Evolutionary conservation across 768 basidiomycete genomes (phyloP).

Genomic region (Rossbeevera mucosa): DNA sequence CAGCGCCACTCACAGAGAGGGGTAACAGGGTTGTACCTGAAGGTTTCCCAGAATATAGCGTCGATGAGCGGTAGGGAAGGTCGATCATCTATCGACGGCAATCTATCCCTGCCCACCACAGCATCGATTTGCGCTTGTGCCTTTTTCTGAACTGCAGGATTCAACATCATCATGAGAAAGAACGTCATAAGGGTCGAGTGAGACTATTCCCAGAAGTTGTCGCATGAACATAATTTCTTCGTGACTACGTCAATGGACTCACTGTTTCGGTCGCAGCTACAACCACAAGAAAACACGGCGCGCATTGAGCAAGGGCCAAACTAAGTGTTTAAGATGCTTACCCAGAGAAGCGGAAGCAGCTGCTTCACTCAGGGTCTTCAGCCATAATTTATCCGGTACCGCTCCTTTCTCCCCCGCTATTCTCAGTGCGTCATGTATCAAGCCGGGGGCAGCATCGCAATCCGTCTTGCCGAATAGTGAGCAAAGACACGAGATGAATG

Average conservation of each 20-base stretch:
- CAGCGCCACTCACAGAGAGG: slow-evolving; percentile 2
- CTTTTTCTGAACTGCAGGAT: slow-evolving; percentile 3
- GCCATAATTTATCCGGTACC: not conserved
- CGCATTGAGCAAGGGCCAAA: not conserved
- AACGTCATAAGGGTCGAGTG: slow-evolving; percentile 1
- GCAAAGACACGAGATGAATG: not conserved
- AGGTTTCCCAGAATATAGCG: slow-evolving; percentile 4
- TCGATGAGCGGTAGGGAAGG: slow-evolving; percentile 6
- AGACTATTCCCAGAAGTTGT: not conserved
- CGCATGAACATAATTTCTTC: not conserved
- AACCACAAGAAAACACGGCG: rapidly evolving
- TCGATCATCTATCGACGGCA: slow-evolving; percentile 10
- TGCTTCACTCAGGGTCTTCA: slow-evolving; percentile 5
- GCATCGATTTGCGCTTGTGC: slow-evolving; percentile 10
- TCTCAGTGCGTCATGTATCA: slow-evolving; percentile 8
- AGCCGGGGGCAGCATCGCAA: not conserved
- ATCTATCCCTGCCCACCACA: slow-evolving; percentile 1
- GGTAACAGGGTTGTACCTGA: not conserved
- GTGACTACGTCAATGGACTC: not conserved
- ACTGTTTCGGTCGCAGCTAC: slow-evolving; percentile 1
- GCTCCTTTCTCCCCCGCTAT: not conserved
- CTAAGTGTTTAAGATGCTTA: not conserved
- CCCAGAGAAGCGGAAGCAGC: slow-evolving; percentile 10
- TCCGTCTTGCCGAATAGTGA: not conserved
- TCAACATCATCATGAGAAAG: slow-evolving; percentile 6